Base-by-base conservation (phyloP, 306 rosid species). In the Fragaria vesca region DNA sequence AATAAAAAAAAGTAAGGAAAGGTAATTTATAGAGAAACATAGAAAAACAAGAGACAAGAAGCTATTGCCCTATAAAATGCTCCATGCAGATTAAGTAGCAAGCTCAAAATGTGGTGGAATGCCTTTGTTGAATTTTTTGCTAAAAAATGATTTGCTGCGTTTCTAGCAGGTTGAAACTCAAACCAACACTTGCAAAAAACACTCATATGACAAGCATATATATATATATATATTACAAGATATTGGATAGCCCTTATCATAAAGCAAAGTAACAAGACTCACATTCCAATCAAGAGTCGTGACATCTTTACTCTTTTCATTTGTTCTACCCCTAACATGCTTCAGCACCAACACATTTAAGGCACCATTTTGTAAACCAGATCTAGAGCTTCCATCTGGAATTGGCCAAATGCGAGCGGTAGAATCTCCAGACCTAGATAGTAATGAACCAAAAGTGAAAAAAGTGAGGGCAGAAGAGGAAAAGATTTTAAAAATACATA, bases 221-320 rank as follows among this genome's bases (percentile, higher is more conserved):
- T 5, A 36, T 36, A 36, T 36, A 36, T 5, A 8, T 8, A 16
- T 20, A 42, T 38, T 2, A 63, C 46, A 40, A 40, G 16, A 79
- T 21, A 65, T n/a, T 67, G 24, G 54, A 68, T 10, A 45, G 4
- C 10, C 20, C 9, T 40, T 45, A 28, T 54, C 45, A 54, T n/a
- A n/a, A 52, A 66, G 7, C 40, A 62, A 42, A 32, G 52, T 6
- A 18, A 24, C 28, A 71, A 58, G 86, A 83, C 98, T 92, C 87
- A 94, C 98, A 78, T 94, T 94, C 98, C 98, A 94, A 78, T 94
- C 98, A 52, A 94, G 94, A 70, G 98, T 89, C 0, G 97, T 92
- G 75, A 94, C 97, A 79, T 92, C 97, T 86, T 94, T 92, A 87
- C 90, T 88, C 88, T 90, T 92, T 82, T 92, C 96, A 87, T 92